phyloP scores from a whole-genome alignment of 1,139 yeast species.

The Debaryomyces coudertii region DNA sequence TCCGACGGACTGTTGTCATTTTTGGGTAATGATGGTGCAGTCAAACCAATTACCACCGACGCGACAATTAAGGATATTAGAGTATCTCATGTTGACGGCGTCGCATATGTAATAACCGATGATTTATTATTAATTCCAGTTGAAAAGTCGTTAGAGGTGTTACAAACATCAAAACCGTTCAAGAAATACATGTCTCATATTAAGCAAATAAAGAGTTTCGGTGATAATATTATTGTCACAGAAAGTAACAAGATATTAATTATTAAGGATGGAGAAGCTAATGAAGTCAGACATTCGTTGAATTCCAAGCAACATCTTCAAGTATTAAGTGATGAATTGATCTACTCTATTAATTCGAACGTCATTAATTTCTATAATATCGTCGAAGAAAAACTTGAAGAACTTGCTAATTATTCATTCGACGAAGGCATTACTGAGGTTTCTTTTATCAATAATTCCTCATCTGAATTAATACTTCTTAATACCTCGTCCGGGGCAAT shows the following conservation, averaged over 20 bases:
- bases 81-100: slow-evolving; percentile 15
- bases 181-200: slow-evolving; percentile 5
- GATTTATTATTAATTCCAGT: slow-evolving; percentile 4
- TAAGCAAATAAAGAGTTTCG: slow-evolving; percentile 21
- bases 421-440: not conserved
- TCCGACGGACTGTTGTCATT: slow-evolving; percentile 17
- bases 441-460: not conserved
- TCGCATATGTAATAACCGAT: slow-evolving; percentile 19
- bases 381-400: not conserved
- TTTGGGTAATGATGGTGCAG: slow-evolving; percentile 11
- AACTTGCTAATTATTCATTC: not conserved
- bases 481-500: not conserved
- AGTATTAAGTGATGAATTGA: slow-evolving; percentile 1
- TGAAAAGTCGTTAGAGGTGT: not conserved
- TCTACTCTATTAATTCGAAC: not conserved
- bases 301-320: slow-evolving; percentile 14
- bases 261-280: not conserved
- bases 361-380: slow-evolving; percentile 3
- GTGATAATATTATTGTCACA: slow-evolving; percentile 24
- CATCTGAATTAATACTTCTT: slow-evolving; percentile 1
- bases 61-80: slow-evolving; percentile 7
- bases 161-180: not conserved
- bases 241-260: slow-evolving; percentile 20
- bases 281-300: slow-evolving; percentile 20
- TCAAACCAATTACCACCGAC: not conserved